Conservation (phyloP, 805 yeast species). For the Yarrowia sp. region DNA sequence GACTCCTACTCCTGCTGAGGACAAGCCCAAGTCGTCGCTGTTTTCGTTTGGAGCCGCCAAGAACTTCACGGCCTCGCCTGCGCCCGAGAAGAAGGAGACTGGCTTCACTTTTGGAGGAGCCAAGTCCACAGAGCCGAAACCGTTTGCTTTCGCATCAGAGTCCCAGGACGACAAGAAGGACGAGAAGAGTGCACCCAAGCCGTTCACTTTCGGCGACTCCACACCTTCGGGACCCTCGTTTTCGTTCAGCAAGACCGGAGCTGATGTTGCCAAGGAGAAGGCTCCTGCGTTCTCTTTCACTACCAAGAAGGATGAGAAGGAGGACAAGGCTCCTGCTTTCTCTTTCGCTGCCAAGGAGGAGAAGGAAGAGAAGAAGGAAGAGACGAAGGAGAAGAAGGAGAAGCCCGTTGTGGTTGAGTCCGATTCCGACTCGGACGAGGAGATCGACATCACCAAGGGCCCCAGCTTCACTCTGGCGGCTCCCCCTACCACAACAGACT, state of each 20-base stretch:
- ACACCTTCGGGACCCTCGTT: background rate
- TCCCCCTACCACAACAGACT: slow-evolving; percentile 50
- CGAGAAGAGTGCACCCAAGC: background rate
- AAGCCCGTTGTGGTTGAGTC: slow-evolving; percentile 35
- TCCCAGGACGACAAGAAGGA: background rate
- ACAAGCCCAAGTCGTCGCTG: slow-evolving; percentile 3
- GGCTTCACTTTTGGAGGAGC: background rate
- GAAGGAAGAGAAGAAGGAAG: slow-evolving; percentile 35
- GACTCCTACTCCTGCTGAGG: background rate
- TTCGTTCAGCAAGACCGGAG: background rate
- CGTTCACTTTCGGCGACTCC: slow-evolving; percentile 28
- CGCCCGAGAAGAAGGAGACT: background rate
- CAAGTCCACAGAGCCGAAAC: background rate
- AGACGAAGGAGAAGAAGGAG: slow-evolving; percentile 36
- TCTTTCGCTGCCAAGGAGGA: slow-evolving; percentile 37
- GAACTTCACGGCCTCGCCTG: background rate
- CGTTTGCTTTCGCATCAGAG: background rate
- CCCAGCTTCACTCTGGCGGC: slow-evolving; percentile 56
- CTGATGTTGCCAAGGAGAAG: background rate
- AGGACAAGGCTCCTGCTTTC: background rate
- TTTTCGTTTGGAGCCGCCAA: slow-evolving; percentile 22
- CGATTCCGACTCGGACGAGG: slow-evolving; percentile 58
- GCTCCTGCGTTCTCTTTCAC: background rate
- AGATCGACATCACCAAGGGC: slow-evolving; percentile 62
- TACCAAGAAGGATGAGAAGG: no score